Conservation (phyloP, 192 early-diverging fungal genomes). For the Mortierella claussenii region DNA sequence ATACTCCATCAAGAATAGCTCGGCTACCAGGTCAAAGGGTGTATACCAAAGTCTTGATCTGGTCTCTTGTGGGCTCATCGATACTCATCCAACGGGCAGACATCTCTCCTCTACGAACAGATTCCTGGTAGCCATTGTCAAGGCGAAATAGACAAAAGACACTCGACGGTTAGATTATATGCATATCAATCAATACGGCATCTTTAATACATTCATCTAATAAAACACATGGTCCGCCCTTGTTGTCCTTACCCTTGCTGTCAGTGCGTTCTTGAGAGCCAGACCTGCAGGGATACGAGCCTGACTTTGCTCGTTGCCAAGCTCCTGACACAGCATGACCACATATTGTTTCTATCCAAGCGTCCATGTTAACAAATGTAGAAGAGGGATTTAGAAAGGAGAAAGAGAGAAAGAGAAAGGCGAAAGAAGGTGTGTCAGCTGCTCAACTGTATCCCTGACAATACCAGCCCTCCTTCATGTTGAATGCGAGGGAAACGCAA, state of each 20-base stretch:
- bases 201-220: too few relatives aligned
- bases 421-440: background rate
- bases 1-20: too few relatives aligned
- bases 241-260: constrained; percentile 74
- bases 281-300: constrained; percentile 86
- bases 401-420: background rate
- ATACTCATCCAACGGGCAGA: constrained; percentile 73
- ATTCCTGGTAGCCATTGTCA: constrained; percentile 53
- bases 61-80: constrained; percentile 62
- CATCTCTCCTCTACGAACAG: constrained; percentile 63
- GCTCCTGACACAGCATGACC: constrained; percentile 80
- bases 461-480: background rate
- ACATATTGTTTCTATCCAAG: constrained; percentile 69
- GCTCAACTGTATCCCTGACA: background rate
- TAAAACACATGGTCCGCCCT: background rate
- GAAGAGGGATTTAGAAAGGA: background rate
- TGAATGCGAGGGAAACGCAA: too few relatives aligned
- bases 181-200: too few relatives aligned
- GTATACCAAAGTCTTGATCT: constrained; percentile 77
- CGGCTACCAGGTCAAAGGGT: too few relatives aligned
- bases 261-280: constrained; percentile 92
- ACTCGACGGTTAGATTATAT: too few relatives aligned
- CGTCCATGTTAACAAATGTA: background rate
- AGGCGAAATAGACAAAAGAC: background rate
- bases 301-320: constrained; percentile 78